Conservation (phyloP, 2,329 filamentous ascomycete genomes). For the Fusarium globosum region DNA sequence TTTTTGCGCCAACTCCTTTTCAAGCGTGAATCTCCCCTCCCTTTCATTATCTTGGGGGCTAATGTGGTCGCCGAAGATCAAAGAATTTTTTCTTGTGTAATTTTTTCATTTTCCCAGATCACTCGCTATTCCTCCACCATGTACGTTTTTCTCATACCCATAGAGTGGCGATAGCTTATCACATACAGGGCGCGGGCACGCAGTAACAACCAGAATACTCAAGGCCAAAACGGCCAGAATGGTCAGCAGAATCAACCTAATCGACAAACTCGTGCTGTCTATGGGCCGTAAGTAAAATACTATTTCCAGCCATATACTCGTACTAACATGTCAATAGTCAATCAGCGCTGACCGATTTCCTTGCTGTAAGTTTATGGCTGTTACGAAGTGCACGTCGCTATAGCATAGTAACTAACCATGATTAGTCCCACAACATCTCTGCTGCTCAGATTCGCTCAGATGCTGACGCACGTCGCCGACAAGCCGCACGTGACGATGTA, state of each 20-base stretch:
- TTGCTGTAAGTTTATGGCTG: slow-evolving; percentile 54
- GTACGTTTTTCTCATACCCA: slow-evolving; percentile 12
- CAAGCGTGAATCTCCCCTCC: slow-evolving; percentile 5
- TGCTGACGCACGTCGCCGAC: slow-evolving; percentile 60
- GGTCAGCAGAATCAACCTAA: slow-evolving; percentile 20
- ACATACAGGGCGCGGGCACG: slow-evolving; percentile 36
- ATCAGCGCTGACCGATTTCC: slow-evolving; percentile 65
- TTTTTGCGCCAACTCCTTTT: slow-evolving; percentile 37
- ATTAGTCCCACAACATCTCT: slow-evolving; percentile 77
- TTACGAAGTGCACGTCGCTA: neutral
- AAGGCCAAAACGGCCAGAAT: slow-evolving; percentile 28
- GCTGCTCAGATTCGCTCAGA: slow-evolving; percentile 64
- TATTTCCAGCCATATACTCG: neutral
- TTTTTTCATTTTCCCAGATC: neutral
- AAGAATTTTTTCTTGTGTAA: slow-evolving; percentile 4
- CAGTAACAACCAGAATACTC: slow-evolving; percentile 26
- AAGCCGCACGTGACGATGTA: slow-evolving; percentile 42
- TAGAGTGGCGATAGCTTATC: slow-evolving; percentile 25
- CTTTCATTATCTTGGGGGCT: neutral
- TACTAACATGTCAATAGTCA: slow-evolving; percentile 48
- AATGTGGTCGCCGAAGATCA: slow-evolving; percentile 10
- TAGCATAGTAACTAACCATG: slow-evolving; percentile 34
- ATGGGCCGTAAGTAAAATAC: slow-evolving; percentile 51
- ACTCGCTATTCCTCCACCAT: slow-evolving; percentile 7
- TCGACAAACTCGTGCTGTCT: slow-evolving; percentile 50